Base-by-base conservation (phyloP, 2,329 filamentous ascomycete genomes). In the Xylariaceae sp. region DNA sequence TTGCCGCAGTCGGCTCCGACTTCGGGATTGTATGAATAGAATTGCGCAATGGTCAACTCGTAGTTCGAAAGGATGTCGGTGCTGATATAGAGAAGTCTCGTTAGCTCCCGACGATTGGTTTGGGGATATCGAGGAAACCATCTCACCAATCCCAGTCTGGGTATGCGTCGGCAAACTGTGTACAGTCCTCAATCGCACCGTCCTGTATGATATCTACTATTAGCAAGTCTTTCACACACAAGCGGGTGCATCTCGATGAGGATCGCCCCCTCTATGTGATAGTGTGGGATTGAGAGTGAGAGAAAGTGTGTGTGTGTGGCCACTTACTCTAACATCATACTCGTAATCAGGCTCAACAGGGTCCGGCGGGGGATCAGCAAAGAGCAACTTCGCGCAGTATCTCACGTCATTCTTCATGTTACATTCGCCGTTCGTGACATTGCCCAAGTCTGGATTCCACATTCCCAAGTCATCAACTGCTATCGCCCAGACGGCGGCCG, bases 91-190 rank as follows among this genome's bases (percentile, higher is more conserved):
- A n/a, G n/a, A n/a, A n/a, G n/a, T n/a, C n/a, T n/a, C n/a, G n/a
- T n/a, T n/a, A n/a, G n/a, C n/a, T n/a, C n/a, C n/a, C n/a, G n/a
- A n/a, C n/a, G n/a, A n/a, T n/a, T n/a, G n/a, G n/a, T n/a, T n/a
- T n/a, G n/a, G n/a, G n/a, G n/a, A n/a, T n/a, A n/a, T n/a, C n/a
- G n/a, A n/a, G n/a, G n/a, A n/a, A n/a, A n/a, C n/a, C 3, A 16
- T 6, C 23, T 43, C 28, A 43, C 40, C 40, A 43, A 14, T 43
- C 40, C 40, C 40, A 43, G 40, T 43, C 40, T n/a, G 40, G 40
- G 23, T 43, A 43, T 9, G 19, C 40, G 40, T 43, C 40, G 11
- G 23, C 40, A 6, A 28, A 43, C 7, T 43, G 12, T n/a, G 40
- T 43, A 23, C 40, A 43, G 14, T 7, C 17, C 17, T 26, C 40